Conservation (phyloP, 2,329 filamentous ascomycete species). For the Berkeleyomyces basicola region DNA sequence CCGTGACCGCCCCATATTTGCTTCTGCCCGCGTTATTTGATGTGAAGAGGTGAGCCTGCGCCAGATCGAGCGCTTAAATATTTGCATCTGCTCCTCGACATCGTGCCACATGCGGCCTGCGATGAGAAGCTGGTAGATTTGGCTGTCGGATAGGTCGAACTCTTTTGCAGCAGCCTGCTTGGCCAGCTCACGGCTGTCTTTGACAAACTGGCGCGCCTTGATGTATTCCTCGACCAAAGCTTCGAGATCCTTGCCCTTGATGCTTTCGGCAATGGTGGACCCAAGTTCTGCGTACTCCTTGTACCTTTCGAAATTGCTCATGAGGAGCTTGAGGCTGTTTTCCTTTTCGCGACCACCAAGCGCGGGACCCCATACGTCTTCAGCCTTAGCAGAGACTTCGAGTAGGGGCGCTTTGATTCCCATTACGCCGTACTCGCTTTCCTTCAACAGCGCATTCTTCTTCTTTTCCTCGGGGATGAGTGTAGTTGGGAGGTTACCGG, state of each 20-base stretch:
- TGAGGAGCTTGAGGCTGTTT: slow-evolving; percentile 63
- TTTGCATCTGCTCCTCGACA: slow-evolving; percentile 70
- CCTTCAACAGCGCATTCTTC: slow-evolving; percentile 83
- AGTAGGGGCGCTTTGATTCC: slow-evolving; percentile 78
- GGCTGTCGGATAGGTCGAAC: slow-evolving; percentile 48
- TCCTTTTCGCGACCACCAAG: slow-evolving; percentile 84
- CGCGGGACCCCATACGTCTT: slow-evolving; percentile 94
- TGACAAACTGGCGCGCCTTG: slow-evolving; percentile 64
- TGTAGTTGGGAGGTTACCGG: slow-evolving; percentile 15
- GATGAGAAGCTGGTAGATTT: slow-evolving; percentile 74
- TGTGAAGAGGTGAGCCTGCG: slow-evolving; percentile 57
- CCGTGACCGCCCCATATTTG: slow-evolving; percentile 39
- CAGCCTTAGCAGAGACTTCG: slow-evolving; percentile 83
- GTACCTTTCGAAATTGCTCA: slow-evolving; percentile 60
- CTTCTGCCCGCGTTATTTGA: slow-evolving; percentile 33
- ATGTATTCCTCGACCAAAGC: slow-evolving; percentile 72
- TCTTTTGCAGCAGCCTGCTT: slow-evolving; percentile 32
- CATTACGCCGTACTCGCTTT: slow-evolving; percentile 77
- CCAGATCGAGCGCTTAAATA: slow-evolving; percentile 84
- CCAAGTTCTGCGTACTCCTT: slow-evolving; percentile 71
- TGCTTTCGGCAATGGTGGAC: slow-evolving; percentile 60
- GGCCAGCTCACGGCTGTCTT: slow-evolving; percentile 57
- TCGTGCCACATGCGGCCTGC: slow-evolving; percentile 92
- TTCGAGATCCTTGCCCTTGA: slow-evolving; percentile 84
- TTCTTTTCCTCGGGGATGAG: slow-evolving; percentile 40